Evolutionary conservation across 495 filamentous ascomycete genomes (phyloP).

Genomic region (Extremus antarcticus): DNA sequence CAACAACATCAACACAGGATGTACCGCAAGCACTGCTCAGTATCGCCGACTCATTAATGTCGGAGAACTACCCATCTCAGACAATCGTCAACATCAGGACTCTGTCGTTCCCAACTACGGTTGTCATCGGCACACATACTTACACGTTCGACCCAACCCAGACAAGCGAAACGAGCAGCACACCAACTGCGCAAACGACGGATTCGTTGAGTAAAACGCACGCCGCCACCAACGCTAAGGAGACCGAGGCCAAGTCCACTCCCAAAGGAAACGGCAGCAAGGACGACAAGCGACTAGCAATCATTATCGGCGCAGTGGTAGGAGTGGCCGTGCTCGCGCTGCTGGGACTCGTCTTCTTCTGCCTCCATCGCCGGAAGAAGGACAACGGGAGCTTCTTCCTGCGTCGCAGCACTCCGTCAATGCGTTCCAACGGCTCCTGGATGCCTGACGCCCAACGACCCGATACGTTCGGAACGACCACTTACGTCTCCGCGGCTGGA

Average conservation of each 20-base stretch:
- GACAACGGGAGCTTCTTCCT: conserved; percentile 12
- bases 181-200: neutral
- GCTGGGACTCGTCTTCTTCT: conserved; percentile 8
- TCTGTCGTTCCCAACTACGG: neutral
- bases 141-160: neutral
- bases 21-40: neutral
- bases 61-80: neutral
- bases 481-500: neutral
- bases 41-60: neutral
- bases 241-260: neutral
- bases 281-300: conserved; percentile 11
- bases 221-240: neutral
- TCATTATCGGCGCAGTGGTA: conserved; percentile 15
- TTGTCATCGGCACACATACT: neutral
- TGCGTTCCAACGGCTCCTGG: neutral
- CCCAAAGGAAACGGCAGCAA: neutral
- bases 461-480: neutral
- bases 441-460: neutral
- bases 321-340: conserved; percentile 7
- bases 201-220: neutral
- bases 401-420: conserved; percentile 4
- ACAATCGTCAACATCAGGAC: neutral
- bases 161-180: neutral
- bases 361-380: conserved; percentile 3
- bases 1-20: neutral